Evolutionary conservation across 2,329 filamentous ascomycete species (phyloP).

Genomic region (Taxawa tesnikishii): DNA sequence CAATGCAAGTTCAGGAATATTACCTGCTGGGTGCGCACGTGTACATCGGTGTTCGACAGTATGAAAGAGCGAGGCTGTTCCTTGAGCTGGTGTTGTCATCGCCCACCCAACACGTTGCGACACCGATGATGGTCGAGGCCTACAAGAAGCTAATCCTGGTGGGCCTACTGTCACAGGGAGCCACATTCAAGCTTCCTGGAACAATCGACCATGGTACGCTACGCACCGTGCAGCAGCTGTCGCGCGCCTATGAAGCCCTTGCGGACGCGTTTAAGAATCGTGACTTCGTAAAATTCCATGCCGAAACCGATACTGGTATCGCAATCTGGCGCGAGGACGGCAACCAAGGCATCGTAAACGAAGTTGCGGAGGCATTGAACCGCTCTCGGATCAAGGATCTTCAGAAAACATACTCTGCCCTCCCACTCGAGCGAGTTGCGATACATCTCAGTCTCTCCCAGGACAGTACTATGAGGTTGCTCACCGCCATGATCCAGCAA

Average conservation of each 20-base stretch:
- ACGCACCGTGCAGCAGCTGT: conserved; percentile 45
- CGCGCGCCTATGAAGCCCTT: conserved; percentile 59
- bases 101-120: conserved; percentile 52
- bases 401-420: conserved; percentile 56
- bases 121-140: conserved; percentile 66
- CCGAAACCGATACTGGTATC: conserved; percentile 49
- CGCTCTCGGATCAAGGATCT: conserved; percentile 65
- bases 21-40: conserved; percentile 38
- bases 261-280: conserved; percentile 54
- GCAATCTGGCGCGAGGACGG: conserved; percentile 46
- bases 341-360: conserved; percentile 57
- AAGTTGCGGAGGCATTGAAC: conserved; percentile 59
- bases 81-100: conserved; percentile 46
- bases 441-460: conserved; percentile 36
- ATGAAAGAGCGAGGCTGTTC: conserved; percentile 30
- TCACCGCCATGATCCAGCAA: conserved; percentile 39
- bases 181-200: conserved; percentile 41
- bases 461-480: conserved; percentile 40
- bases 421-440: conserved; percentile 43
- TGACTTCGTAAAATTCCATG: conserved; percentile 46
- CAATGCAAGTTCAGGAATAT: conserved; percentile 40
- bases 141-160: conserved; percentile 87
- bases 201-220: conserved; percentile 41
- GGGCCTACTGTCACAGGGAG: conserved; percentile 58
- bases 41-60: conserved; percentile 32